Conservation (phyloP, 768 basidiomycete species). For the Russula sp. region DNA sequence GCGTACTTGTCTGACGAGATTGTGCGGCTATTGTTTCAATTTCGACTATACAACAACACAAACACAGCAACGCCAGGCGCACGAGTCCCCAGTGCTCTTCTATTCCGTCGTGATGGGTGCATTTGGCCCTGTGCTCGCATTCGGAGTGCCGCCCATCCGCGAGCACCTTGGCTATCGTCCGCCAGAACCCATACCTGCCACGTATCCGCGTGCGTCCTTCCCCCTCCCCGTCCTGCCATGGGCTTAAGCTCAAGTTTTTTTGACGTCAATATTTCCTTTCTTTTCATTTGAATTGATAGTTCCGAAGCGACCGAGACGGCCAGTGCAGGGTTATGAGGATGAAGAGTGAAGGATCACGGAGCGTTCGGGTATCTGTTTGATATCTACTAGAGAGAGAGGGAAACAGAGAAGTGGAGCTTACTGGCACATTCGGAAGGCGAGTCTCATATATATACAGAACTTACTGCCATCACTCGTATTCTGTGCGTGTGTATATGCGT, state of each 20-base stretch:
- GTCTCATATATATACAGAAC: no score
- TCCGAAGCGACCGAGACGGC: constrained; percentile 65
- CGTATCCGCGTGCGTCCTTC: constrained; percentile 71
- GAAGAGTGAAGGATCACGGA: constrained; percentile 36
- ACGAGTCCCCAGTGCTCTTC: constrained; percentile 89
- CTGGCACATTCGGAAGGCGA: background rate
- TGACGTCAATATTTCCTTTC: background rate
- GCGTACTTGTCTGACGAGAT: background rate
- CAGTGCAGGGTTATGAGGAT: constrained; percentile 75
- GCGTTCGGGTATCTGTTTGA: background rate
- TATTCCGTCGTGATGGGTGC: constrained; percentile 75
- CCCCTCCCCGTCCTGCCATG: background rate
- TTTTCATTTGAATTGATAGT: constrained; percentile 41
- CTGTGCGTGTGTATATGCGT: background rate
- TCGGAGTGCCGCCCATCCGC: constrained; percentile 77
- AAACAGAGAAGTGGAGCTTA: no score
- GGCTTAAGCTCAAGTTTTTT: background rate
- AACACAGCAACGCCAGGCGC: constrained; percentile 79
- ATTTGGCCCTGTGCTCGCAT: constrained; percentile 70
- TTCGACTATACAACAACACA: background rate
- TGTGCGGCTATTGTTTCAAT: background rate
- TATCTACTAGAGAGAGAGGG: background rate
- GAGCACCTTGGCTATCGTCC: constrained; percentile 67
- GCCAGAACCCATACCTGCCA: constrained; percentile 65
- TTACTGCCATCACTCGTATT: background rate